Evolutionary conservation across 305 asterid species (phyloP).

Genomic region (Solanum hybrid): DNA sequence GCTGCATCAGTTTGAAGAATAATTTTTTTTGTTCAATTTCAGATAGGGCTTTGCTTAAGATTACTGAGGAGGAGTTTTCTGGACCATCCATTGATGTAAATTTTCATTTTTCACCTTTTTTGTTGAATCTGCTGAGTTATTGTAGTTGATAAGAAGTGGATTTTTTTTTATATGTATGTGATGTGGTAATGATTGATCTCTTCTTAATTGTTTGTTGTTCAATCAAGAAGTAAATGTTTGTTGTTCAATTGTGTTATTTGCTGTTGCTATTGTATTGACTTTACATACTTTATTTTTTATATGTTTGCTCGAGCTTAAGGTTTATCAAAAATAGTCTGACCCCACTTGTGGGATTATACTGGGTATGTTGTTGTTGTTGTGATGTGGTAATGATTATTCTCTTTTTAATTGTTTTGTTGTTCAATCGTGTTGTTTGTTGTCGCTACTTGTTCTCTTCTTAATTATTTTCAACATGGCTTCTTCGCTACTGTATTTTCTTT

Average conservation of each 20-base stretch:
- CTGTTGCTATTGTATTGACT: neutral
- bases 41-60: conserved; percentile 77
- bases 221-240: neutral
- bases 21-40: conserved; percentile 8
- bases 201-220: neutral
- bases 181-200: neutral
- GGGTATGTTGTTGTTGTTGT: neutral
- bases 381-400: neutral
- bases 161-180: neutral
- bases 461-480: neutral
- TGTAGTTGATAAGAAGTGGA: neutral
- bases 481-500: neutral
- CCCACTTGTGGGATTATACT: neutral
- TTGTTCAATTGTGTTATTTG: neutral
- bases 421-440: neutral
- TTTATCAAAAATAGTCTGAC: neutral
- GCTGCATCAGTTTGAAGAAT: neutral
- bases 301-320: neutral
- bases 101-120: neutral
- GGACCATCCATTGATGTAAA: conserved; percentile 68
- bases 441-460: neutral
- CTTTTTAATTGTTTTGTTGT: neutral
- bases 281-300: neutral
- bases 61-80: conserved; percentile 70
- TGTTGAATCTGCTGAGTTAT: neutral